Evolutionary conservation across 805 yeast genomes (phyloP), one percentile per base, ranked within the genome.

Genomic region (Saccharomycopsis microspora): DNA sequence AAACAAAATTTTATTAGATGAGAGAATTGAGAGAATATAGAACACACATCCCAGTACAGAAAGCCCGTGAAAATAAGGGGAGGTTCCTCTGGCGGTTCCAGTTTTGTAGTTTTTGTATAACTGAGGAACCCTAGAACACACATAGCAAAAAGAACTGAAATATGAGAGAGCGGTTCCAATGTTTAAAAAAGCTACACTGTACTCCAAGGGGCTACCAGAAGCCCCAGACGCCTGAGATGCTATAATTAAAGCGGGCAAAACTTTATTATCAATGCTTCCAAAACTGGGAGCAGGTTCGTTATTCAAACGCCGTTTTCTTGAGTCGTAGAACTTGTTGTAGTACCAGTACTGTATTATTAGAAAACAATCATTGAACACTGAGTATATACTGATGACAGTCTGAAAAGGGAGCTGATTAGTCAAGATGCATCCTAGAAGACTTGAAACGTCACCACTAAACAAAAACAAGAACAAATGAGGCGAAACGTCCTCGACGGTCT

Each of bases 351-450:
- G 97, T 3, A 73, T 69, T 43, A 80, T 70, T 32, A 89, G 67
- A 7, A 85, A 66, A 29, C 73, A 46, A 63, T 89, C 97, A 52
- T 85, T 83, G 49, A 71, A 63, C 44, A 90, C 67, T 59, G 85
- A 88, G 63, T 89, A 89, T 1, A 73, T 49, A 0, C 94, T 85
- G 11, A 88, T 66, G 29, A 79, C 65, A 7, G 78, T 73, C 60
- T 88, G 97, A 63, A 88, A 89, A n/a, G 82, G 78, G 42, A 87
- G 67, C 52, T 89, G 96, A 5, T 75, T 60, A 0, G 96, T 87
- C 43, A 87, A 60, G 0, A 85, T 51, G 52, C 95, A 86, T 0
- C 96, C 97, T 0, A 73, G 42, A 32, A 81, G 62, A 41, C 77
- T 72, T 5, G 42, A 36, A 19, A 61, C 45, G 43, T 66, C 70